Evolutionary conservation across 176 grass and related monocot species (phyloP).

Genomic region (Aegilops umbellulata): DNA sequence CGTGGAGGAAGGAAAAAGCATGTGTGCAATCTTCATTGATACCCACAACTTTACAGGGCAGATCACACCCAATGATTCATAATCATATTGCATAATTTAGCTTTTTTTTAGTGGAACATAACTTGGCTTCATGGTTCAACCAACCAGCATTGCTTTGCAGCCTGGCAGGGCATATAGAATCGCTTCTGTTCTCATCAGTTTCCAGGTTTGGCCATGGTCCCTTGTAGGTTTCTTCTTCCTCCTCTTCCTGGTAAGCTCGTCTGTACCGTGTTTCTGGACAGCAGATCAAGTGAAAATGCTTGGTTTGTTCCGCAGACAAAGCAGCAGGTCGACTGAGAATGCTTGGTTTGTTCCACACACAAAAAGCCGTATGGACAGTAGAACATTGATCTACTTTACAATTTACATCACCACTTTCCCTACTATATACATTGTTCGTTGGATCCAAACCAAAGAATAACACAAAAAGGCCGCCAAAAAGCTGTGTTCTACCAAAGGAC

Average conservation of each 20-base stretch:
- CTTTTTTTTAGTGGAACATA: background rate
- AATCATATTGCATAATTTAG: too few relatives aligned
- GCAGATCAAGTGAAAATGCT: background rate
- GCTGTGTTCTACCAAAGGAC: background rate
- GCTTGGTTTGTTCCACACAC: background rate
- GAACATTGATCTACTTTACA: background rate
- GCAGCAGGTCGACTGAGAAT: background rate
- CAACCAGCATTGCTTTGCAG: background rate
- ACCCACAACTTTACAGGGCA: background rate
- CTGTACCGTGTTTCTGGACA: background rate
- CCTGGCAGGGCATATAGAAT: background rate
- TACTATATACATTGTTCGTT: conserved; percentile 28
- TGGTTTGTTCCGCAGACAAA: background rate
- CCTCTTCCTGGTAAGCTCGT: background rate
- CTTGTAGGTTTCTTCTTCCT: background rate
- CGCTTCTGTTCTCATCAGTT: background rate
- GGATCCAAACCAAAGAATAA: conserved; percentile 12
- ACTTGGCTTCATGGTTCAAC: background rate
- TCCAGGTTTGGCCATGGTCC: background rate
- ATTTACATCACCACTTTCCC: background rate
- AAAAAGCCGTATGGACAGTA: background rate
- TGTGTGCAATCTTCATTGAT: background rate
- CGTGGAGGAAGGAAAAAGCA: background rate
- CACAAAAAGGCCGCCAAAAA: background rate
- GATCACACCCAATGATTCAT: background rate